Evolutionary conservation across 2,329 filamentous ascomycete genomes (phyloP).

Genomic region (Beauveria rudraprayagi): DNA sequence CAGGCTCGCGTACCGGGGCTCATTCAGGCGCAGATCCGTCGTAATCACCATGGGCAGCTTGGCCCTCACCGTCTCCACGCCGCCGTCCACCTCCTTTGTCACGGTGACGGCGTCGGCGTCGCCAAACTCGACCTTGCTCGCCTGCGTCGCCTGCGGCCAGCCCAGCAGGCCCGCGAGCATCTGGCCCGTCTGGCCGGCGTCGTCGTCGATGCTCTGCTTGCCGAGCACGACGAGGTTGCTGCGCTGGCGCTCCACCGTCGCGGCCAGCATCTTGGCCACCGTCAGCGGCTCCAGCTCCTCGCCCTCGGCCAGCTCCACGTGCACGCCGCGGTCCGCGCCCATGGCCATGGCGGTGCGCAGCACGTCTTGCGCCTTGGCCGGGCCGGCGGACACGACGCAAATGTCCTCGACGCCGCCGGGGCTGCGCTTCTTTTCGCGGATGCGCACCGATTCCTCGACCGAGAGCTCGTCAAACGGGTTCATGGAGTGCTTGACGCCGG

Average conservation of each 20-base stretch:
- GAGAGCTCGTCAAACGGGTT: slow-evolving; percentile 99
- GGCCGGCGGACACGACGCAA: slow-evolving; percentile 79
- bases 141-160: slow-evolving; percentile 94
- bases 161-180: slow-evolving; percentile 90
- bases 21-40: slow-evolving; percentile 88
- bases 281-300: slow-evolving; percentile 77
- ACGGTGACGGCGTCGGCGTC: slow-evolving; percentile 65
- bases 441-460: slow-evolving; percentile 88
- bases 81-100: slow-evolving; percentile 89
- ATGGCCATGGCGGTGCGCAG: slow-evolving; percentile 97
- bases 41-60: slow-evolving; percentile 91
- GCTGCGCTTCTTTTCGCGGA: slow-evolving; percentile 76
- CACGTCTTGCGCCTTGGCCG: slow-evolving; percentile 77
- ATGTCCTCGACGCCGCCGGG: slow-evolving; percentile 80
- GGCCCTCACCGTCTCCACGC: slow-evolving; percentile 78
- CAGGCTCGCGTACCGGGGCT: slow-evolving; percentile 88
- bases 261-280: slow-evolving; percentile 83
- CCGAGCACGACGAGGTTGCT: slow-evolving; percentile 89
- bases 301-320: slow-evolving; percentile 71
- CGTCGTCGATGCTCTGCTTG: slow-evolving; percentile 98
- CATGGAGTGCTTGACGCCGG: slow-evolving; percentile 93
- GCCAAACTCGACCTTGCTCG: slow-evolving; percentile 71
- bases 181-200: slow-evolving; percentile 91
- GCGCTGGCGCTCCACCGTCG: slow-evolving; percentile 73
- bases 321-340: slow-evolving; percentile 88